Evolutionary conservation across 345 rosid genomes (phyloP).

Genomic region (Brassica nigra): DNA sequence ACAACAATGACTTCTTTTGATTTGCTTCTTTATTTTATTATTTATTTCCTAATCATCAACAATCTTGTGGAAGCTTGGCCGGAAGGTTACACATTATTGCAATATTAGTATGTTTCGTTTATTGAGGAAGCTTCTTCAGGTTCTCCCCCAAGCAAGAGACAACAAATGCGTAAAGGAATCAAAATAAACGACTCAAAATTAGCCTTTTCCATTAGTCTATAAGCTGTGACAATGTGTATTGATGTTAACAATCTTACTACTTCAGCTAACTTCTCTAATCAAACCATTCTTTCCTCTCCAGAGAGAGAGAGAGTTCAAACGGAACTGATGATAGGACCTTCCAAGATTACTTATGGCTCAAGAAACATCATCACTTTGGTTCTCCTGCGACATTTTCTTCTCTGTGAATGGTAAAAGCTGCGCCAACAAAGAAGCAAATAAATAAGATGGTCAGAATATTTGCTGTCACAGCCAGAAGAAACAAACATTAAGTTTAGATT

Average conservation of each 20-base stretch:
- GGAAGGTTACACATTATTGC: not conserved
- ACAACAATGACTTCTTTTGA: constrained; percentile 20
- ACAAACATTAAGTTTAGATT: constrained; percentile 3
- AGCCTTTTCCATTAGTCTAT: constrained; percentile 1
- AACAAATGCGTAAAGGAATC: not conserved
- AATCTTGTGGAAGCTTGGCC: not conserved
- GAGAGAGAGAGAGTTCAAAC: not conserved
- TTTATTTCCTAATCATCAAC: not conserved
- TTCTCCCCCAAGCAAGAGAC: not conserved
- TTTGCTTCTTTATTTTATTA: constrained; percentile 23
- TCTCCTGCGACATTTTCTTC: constrained; percentile 45
- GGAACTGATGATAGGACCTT: not conserved
- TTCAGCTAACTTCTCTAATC: constrained; percentile 26
- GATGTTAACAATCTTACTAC: constrained; percentile 10
- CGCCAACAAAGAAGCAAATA: constrained; percentile 22
- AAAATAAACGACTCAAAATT: constrained; percentile 23
- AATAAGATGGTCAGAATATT: not conserved
- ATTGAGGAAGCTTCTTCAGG: not conserved
- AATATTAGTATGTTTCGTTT: not conserved
- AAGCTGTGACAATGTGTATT: constrained; percentile 18
- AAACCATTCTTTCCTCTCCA: not conserved
- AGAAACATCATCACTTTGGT: constrained; percentile 37
- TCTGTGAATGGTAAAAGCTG: constrained; percentile 65
- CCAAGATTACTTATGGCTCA: constrained; percentile 18
- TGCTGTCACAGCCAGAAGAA: not conserved